These are phyloP conservation scores for Lineolata rhizophorae DNA, from an alignment of 495 filamentous ascomycete species.

Conservation along the genomic window DNA sequence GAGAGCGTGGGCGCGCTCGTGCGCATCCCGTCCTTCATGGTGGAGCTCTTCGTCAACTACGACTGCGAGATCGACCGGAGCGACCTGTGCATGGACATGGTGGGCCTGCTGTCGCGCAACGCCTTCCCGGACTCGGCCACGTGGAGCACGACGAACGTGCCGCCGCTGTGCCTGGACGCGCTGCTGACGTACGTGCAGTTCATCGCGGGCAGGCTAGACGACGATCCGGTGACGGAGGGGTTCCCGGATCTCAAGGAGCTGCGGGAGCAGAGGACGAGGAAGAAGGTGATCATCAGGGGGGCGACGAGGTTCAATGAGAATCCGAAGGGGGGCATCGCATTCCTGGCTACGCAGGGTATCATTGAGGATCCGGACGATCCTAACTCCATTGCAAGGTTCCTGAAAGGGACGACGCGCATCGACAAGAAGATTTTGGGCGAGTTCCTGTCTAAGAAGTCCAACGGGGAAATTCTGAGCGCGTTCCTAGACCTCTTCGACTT, in stretches of 20 bases:
- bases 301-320: slow-evolving; percentile 88
- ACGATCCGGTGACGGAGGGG: slow-evolving; percentile 38
- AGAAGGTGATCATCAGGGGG: slow-evolving; percentile 73
- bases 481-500: slow-evolving; percentile 82
- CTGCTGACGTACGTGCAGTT: slow-evolving; percentile 79
- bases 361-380: slow-evolving; percentile 57
- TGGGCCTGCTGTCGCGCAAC: slow-evolving; percentile 78
- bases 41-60: slow-evolving; percentile 93
- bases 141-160: slow-evolving; percentile 98
- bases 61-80: slow-evolving; percentile 86
- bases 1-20: slow-evolving; percentile 83
- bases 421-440: slow-evolving; percentile 86
- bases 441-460: slow-evolving; percentile 72
- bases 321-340: slow-evolving; percentile 75
- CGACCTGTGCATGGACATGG: slow-evolving; percentile 86
- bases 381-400: slow-evolving; percentile 50
- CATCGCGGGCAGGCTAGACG: slow-evolving; percentile 65
- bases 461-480: slow-evolving; percentile 56
- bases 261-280: slow-evolving; percentile 46
- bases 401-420: slow-evolving; percentile 65
- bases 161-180: slow-evolving; percentile 81
- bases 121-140: slow-evolving; percentile 94
- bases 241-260: slow-evolving; percentile 44
- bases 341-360: slow-evolving; percentile 60
- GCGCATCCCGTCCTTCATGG: slow-evolving; percentile 81